Evolutionary conservation across 768 basidiomycete species (phyloP), one percentile per base, ranked within the genome.

Genomic region (Phylloporus rhodoxanthus): DNA sequence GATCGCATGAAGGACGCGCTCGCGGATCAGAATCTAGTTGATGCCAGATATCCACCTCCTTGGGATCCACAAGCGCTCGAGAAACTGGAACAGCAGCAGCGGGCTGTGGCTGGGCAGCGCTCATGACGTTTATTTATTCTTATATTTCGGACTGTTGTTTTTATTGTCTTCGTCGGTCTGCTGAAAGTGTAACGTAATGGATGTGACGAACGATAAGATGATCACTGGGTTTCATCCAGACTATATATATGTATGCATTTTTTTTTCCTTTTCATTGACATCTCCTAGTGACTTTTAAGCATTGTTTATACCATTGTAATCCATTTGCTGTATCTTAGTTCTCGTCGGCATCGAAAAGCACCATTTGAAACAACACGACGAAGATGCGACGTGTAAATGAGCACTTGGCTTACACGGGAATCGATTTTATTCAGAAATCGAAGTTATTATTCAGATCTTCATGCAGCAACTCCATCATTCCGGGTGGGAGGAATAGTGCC

Each of bases 371-470:
- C 30, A 8, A 19, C 8, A 36, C 36, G 17, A 19, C 9, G 10
- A 19, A 15, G 17, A 36, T 19, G 36, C 15, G 33, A 17, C n/a
- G 14, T 14, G 30, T 5, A 15, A 13, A 19, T 9, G 14, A 19
- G 41, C 3, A 17, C 25, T 14, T 8, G 11, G 39, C 5, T 4
- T 14, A 40, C 39, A 25, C 5, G 14, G 9, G 2, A 2, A 42
- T 17, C 11, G 19, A 8, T 8, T 19, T 5, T 21, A n/a, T 19
- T 57, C 45, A 62, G 30, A 64, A 62, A 32, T 93, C 91, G 58
- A 96, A 93, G 7, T 80, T 76, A 62, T 87, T 85, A 67, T 96
- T 81, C 52, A 96, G 75, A 64, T 98, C 93, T 56, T 89, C 82
- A 53, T 87, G 75, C 20, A 98, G 73, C 40, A 90, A 81, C 59